A percentile compares a stretch with the other conserved stretches of the same genome.
Evolutionary conservation across 1,284 basidiomycete genomes (phyloP).

Genomic region (Moesziomyces globuligerus): DNA sequence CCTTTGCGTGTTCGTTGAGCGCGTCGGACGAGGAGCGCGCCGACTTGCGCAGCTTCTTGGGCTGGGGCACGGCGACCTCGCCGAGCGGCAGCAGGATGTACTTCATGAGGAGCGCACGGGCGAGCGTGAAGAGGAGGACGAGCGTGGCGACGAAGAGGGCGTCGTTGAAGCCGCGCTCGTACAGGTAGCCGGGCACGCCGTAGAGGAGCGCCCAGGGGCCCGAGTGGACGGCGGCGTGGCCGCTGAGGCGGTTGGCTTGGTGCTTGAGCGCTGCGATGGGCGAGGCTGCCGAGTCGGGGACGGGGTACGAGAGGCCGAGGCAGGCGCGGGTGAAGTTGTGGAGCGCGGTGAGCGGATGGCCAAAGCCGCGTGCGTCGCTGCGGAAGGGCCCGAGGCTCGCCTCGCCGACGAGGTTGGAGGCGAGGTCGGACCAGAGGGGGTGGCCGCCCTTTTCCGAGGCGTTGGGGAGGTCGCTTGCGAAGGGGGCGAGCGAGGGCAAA

Average conservation of each 20-base stretch:
- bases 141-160: conserved; percentile 55
- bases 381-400: conserved; percentile 51
- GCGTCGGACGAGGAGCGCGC: conserved; percentile 13
- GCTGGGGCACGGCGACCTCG: conserved; percentile 27
- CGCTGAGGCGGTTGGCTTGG: conserved; percentile 10
- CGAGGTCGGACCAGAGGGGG: conserved; percentile 26
- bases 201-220: conserved; percentile 46
- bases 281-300: conserved; percentile 30
- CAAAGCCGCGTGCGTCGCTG: conserved; percentile 57
- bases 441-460: conserved; percentile 40
- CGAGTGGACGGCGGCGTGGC: conserved; percentile 5
- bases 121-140: conserved; percentile 54
- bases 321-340: conserved; percentile 57
- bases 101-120: conserved; percentile 54
- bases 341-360: conserved; percentile 57
- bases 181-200: conserved; percentile 41
- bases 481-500: conserved; percentile 46
- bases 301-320: conserved; percentile 53
- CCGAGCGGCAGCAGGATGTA: conserved; percentile 55
- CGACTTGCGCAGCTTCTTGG: conserved; percentile 25
- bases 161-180: conserved; percentile 52
- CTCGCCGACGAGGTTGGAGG: conserved; percentile 23
- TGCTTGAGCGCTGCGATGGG: conserved; percentile 35
- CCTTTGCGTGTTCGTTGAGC: conserved; percentile 24
- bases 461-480: conserved; percentile 56